Evolutionary conservation across 441 rosid species (phyloP), one percentile per base, ranked within the genome.

Genomic region (Aleurites moluccanus): DNA sequence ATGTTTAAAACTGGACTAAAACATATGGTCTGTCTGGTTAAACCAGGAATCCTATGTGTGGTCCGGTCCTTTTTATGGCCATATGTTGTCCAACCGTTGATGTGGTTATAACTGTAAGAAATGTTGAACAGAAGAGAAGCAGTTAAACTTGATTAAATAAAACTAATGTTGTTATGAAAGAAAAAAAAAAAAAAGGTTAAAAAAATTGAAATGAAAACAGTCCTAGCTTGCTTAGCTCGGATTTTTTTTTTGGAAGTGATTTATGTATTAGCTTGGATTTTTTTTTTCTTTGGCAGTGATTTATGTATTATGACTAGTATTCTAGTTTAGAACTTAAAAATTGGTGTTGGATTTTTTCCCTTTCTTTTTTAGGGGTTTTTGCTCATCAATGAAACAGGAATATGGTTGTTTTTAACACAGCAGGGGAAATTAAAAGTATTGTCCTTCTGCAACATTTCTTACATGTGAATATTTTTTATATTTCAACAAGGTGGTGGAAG

Each of bases 401-500:
- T 20, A 3, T n/a, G 16, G 15, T 62, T 47, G 42, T 28, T 50
- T 60, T 44, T 47, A 49, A 33, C 2, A 18, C 5, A 25, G 1
- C 8, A 16, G 14, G 40, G 40, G 52, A 21, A 47, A n/a, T 13
- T 49, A 21, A n/a, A 40, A 42, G 8, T 42, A 10, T 27, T 21
- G 10, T 25, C 55, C 18, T 74, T 27, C 13, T 28, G 49, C 64
- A 18, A 65, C 11, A 11, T 73, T 64, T 79, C 82, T 78, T 60
- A 75, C 52, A 15, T 55, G 25, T 63, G 55, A 70, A 63, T 47
- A 70, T 73, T 79, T 72, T 47, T 66, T 2, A 23, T 64, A 42
- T 62, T 67, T 49, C 53, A 70, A 67, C 69, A 74, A 92, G 93
- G 96, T 79, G 79, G 85, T 68, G 87, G 86, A 80, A 83, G 73